A percentile compares a stretch with the other conserved stretches of the same genome.
Conservation (phyloP, 2,329 filamentous ascomycete genomes). For the Colletotrichum brevisporum region DNA sequence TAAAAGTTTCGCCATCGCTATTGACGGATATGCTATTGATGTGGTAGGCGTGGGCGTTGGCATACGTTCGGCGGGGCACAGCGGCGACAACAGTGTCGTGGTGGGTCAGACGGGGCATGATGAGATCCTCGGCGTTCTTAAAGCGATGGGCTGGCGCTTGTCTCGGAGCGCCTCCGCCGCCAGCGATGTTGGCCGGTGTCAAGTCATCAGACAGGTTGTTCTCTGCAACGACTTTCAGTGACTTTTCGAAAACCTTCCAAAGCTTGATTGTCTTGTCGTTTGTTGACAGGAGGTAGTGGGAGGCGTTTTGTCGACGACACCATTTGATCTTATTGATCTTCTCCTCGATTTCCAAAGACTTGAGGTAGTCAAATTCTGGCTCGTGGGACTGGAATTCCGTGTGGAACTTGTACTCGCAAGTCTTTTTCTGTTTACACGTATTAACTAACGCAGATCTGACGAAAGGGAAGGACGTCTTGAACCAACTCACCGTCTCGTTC, state of each 20-base stretch:
- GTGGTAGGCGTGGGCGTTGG: constrained; percentile 98
- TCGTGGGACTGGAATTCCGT: constrained; percentile 99
- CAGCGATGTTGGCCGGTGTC: constrained; percentile 80
- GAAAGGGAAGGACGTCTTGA: neutral
- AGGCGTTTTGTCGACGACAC: constrained; percentile 98
- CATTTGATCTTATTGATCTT: constrained; percentile 99
- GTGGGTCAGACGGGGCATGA: constrained; percentile 95
- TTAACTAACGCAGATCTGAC: constrained; percentile 53
- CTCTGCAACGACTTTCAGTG: constrained; percentile 97
- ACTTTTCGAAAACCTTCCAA: constrained; percentile 99
- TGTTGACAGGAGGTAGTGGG: constrained; percentile 96
- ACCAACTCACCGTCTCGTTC: constrained; percentile 87
- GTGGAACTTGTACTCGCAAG: constrained; percentile 99
- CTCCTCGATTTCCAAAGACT: constrained; percentile 99
- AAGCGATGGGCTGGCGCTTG: constrained; percentile 81
- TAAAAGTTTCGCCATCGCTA: constrained; percentile 99
- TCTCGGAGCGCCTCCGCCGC: constrained; percentile 84
- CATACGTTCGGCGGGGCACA: constrained; percentile 94
- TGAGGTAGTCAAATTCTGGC: constrained; percentile 99
- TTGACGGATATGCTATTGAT: constrained; percentile 99
- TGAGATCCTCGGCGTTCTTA: constrained; percentile 85
- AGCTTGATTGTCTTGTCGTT: constrained; percentile 99
- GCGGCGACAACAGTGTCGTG: constrained; percentile 98
- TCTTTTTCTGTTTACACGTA: constrained; percentile 84
- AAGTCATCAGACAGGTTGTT: constrained; percentile 98